Evolutionary conservation across 306 rosid species (phyloP).

Genomic region (Ammopiptanthus mongolicus): DNA sequence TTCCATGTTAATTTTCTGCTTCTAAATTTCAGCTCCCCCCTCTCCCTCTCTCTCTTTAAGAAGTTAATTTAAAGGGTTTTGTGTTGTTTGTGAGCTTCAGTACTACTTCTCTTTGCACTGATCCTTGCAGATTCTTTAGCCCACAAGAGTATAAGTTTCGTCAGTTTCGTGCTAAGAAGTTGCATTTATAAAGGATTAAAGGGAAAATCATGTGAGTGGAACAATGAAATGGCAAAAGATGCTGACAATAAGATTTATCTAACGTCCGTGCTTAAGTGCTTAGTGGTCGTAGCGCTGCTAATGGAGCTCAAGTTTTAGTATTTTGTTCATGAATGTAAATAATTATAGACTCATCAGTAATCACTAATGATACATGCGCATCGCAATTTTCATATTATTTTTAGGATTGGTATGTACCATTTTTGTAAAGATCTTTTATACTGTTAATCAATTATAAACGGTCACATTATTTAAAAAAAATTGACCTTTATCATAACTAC

Average conservation of each 20-base stretch:
- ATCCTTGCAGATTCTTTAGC: slow-evolving; percentile 9
- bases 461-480: too few relatives aligned
- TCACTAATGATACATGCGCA: too few relatives aligned
- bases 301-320: slow-evolving; percentile 1
- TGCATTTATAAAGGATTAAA: slow-evolving; percentile 28
- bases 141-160: neutral
- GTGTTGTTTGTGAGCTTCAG: neutral
- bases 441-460: too few relatives aligned
- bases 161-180: neutral
- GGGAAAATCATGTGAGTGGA: slow-evolving; percentile 14
- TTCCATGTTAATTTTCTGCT: slow-evolving; percentile 32
- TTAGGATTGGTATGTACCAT: too few relatives aligned
- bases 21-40: neutral
- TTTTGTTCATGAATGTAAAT: neutral
- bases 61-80: neutral
- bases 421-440: too few relatives aligned
- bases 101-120: neutral
- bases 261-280: neutral
- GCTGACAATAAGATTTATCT: neutral
- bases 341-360: too few relatives aligned
- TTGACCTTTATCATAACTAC: too few relatives aligned
- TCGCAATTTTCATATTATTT: too few relatives aligned
- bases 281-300: slow-evolving; percentile 4
- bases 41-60: neutral
- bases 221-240: slow-evolving; percentile 2